Evolutionary conservation across 2,329 filamentous ascomycete species (phyloP).

Genomic region (Ophiocordyceps polyrhachis-furcata): DNA sequence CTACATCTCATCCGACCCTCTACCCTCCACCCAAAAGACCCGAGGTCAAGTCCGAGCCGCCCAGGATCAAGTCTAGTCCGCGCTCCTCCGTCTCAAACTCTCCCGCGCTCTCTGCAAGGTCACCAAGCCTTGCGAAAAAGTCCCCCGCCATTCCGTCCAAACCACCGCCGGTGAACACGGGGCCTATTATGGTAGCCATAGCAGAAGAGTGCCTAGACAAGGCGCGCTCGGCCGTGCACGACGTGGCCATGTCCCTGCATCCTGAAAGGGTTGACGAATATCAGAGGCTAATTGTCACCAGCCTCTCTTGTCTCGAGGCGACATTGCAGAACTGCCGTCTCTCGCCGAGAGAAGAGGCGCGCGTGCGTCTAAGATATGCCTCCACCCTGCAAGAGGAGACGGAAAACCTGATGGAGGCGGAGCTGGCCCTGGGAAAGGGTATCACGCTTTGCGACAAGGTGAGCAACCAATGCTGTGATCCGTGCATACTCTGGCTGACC

Average conservation of each 20-base stretch:
- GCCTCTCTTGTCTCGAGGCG: slow-evolving; percentile 52
- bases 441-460: slow-evolving; percentile 51
- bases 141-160: slow-evolving; percentile 23
- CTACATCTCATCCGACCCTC: slow-evolving; percentile 4
- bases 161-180: slow-evolving; percentile 26
- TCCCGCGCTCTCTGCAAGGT: slow-evolving; percentile 20
- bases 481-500: slow-evolving; percentile 1
- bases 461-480: slow-evolving; percentile 3
- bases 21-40: slow-evolving; percentile 2
- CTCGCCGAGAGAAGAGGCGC: slow-evolving; percentile 47
- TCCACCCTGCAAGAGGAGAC: slow-evolving; percentile 57
- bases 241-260: slow-evolving; percentile 20
- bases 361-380: slow-evolving; percentile 51
- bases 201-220: slow-evolving; percentile 59
- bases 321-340: slow-evolving; percentile 43
- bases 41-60: slow-evolving; percentile 4
- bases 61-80: slow-evolving; percentile 16
- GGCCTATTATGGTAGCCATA: slow-evolving; percentile 46
- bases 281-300: slow-evolving; percentile 52
- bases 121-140: slow-evolving; percentile 21
- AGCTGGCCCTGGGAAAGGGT: slow-evolving; percentile 53
- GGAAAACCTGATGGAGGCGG: slow-evolving; percentile 54
- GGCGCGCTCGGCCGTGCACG: slow-evolving; percentile 36
- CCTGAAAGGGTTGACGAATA: slow-evolving; percentile 40
- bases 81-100: slow-evolving; percentile 22